Base-by-base conservation (phyloP, 2,329 filamentous ascomycete genomes). In the Pleoardoris graminearum region DNA sequence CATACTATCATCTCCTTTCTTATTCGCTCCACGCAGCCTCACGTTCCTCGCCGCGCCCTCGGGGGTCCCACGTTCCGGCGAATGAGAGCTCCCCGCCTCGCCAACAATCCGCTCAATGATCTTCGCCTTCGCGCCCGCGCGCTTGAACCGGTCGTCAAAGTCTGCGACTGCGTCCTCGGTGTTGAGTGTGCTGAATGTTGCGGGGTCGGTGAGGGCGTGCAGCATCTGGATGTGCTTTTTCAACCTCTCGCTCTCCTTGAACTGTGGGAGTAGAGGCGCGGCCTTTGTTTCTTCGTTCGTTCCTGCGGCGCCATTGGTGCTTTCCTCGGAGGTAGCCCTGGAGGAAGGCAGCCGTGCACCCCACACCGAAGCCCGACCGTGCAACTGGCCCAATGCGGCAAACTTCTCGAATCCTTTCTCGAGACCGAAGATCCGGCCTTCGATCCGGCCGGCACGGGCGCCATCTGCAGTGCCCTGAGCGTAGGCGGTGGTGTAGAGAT, bases 331-430 rank as follows among this genome's bases (percentile, higher is more conserved):
- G 22, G 11, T 23, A 21, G 33, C 11, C 14, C 19, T 30, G n/a
- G 36, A 16, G 14, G 33, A 14, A 14, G 79, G 78, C 10, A 91
- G 23, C 48, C 91, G 81, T 54, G 89, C 88, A 11, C 86, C 85
- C 92, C 93, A 97, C n/a, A 97, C 80, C 21, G 89, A 76, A 12
- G 90, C 85, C 65, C 85, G 87, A 38, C 91, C 90, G 63, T 93
- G 87, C 27, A 97, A 75, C 53, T 82, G 81, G 2, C 93, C 93
- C 71, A 91, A 83, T 57, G 91, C 87, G 36, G 89, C 70, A 67
- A 95, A 97, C 75, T 96, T 97, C 65, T 96, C 90, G 64, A 94
- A 97, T 0, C 92, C 93, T 59, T 92, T 94, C 70, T 95, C 89
- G 36, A 97, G 84, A 0, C 93, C 94, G 69, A 97, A 91, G 17